Percentiles rank a stretch among this genome's conserved stretches.
phyloP scores from a whole-genome alignment of 208 protist genomes.

The Trypanosoma boissoni region DNA sequence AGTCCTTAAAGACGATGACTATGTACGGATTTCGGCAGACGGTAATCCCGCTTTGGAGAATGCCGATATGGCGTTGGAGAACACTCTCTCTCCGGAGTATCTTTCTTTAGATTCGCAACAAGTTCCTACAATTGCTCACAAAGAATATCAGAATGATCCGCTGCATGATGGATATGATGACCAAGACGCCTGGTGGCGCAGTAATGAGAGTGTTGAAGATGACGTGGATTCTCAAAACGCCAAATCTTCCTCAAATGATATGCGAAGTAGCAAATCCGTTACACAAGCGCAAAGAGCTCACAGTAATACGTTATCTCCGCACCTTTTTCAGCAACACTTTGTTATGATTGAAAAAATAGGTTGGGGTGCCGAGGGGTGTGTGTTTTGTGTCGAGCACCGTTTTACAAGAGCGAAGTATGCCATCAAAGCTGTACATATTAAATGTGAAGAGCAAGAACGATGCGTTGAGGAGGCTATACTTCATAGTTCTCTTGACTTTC shows the following conservation, averaged over 20 bases:
- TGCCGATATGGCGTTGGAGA: not conserved
- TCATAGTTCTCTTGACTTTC: conserved; percentile 78
- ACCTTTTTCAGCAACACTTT: conserved; percentile 79
- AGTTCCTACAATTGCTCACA: too few relatives aligned
- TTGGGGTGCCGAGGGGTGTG: conserved; percentile 64
- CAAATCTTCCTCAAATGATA: not conserved
- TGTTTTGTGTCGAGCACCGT: conserved; percentile 80
- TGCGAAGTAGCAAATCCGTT: not conserved
- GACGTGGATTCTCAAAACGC: not conserved
- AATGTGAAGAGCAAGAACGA: conserved; percentile 49
- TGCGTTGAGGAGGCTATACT: conserved; percentile 74
- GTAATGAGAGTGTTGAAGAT: not conserved
- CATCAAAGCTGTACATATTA: conserved; percentile 77
- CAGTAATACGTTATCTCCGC: not conserved
- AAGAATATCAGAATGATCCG: too few relatives aligned
- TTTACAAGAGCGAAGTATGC: conserved; percentile 66
- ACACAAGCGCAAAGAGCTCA: not conserved
- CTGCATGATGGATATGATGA: not conserved
- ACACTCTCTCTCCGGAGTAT: too few relatives aligned
- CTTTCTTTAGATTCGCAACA: too few relatives aligned
- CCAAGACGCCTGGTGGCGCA: not conserved
- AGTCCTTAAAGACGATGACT: not conserved
- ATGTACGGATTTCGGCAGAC: not conserved
- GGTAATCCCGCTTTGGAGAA: not conserved
- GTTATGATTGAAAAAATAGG: conserved; percentile 68